Base-by-base conservation (phyloP, 2,329 filamentous ascomycete genomes). In the Drechslerella stenobrocha region DNA sequence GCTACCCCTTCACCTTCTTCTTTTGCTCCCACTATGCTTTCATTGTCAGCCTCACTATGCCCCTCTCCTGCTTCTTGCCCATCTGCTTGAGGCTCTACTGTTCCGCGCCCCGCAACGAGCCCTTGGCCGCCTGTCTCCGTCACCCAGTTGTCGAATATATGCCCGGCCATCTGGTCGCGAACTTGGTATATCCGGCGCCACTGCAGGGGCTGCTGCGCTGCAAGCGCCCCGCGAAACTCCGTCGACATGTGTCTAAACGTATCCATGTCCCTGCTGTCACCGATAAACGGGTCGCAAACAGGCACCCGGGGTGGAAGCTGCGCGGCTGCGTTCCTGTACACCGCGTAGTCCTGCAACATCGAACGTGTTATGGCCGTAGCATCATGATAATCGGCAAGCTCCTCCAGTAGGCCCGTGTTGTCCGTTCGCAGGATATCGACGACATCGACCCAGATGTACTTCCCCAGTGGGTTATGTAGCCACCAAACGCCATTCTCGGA, bases 391-490 rank as follows among this genome's bases (percentile, higher is more conserved):
- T 37, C 34, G 11, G 4, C 34, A 13, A n/a, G 34, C 34, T 37
- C 4, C 4, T 13, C 13, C 34, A 13, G 34, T 15, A n/a, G 3
- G 34, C 34, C 13, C 15, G 11, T 5, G 15, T 13, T 37, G 34
- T 15, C 34, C 34, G 34, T 13, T 13, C 11, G 34, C 34, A 13
- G 11, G 3, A 5, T 4, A 13, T 37, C 34, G 11, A 37, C 34
- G n/a, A 32, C 23, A 11, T 50, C n/a, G n/a, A 34, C 8, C 46
- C 46, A 50, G 13, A 50, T n/a, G 22, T 18, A 50, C n/a, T 50
- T 50, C n/a, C 46, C 46, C 11, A 30, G 1, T 2, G 46, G 46
- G n/a, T 50, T 15, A 28, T 50, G 13, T 8, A 34, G 22, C 6
- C 34, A 50, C 46, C 46, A 50, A 30, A 50, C 46, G 46, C 23